Percentiles rank a stretch among this genome's conserved stretches.
phyloP scores from a whole-genome alignment of 2,329 filamentous ascomycete species.

The Fusarium sp. region DNA sequence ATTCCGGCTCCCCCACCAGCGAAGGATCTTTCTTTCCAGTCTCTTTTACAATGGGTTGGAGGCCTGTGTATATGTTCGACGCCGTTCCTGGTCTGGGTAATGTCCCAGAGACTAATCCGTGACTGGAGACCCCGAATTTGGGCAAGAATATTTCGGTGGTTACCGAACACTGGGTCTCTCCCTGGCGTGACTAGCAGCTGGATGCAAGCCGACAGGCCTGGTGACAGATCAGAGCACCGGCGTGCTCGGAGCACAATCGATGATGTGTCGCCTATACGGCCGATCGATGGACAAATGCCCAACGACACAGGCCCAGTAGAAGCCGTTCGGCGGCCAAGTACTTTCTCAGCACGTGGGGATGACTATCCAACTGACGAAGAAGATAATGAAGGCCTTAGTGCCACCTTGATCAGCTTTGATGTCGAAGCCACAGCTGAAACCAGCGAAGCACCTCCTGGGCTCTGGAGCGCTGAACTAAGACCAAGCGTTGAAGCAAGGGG shows the following conservation, averaged over 20 bases:
- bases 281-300: conserved; percentile 45
- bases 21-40: conserved; percentile 48
- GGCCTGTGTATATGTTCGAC: conserved; percentile 53
- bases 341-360: conserved; percentile 58
- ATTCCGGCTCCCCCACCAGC: conserved; percentile 57
- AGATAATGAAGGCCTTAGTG: conserved; percentile 62
- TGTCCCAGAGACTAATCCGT: conserved; percentile 52
- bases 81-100: conserved; percentile 59
- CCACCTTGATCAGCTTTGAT: conserved; percentile 69
- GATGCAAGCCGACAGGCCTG: conserved; percentile 11
- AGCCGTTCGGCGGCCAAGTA: conserved; percentile 54
- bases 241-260: conserved; percentile 35
- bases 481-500: conserved; percentile 54
- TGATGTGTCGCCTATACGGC: conserved; percentile 38
- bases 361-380: conserved; percentile 67
- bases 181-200: conserved; percentile 34
- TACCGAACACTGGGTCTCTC: conserved; percentile 52
- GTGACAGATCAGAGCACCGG: conserved; percentile 31
- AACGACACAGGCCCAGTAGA: conserved; percentile 43
- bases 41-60: conserved; percentile 56
- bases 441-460: conserved; percentile 58
- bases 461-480: conserved; percentile 68
- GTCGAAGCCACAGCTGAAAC: conserved; percentile 66
- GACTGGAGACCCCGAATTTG: conserved; percentile 50
- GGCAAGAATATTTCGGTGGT: conserved; percentile 48